Base-by-base conservation (phyloP, 2,329 filamentous ascomycete genomes). In the Mycocentrospora acerina region DNA sequence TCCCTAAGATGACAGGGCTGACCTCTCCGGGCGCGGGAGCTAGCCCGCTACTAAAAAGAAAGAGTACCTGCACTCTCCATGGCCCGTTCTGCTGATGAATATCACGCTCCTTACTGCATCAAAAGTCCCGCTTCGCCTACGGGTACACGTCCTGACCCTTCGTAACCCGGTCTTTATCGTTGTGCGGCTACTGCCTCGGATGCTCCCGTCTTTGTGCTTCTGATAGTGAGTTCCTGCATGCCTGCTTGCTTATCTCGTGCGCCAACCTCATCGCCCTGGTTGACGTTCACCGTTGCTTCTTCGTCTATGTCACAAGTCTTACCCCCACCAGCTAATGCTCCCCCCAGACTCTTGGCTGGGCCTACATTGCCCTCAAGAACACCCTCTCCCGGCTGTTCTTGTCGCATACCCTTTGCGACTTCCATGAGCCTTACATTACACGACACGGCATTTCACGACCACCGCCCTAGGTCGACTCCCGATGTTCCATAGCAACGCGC, bases 401-500 rank as follows among this genome's bases (percentile, higher is more conserved):
- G 26, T 26, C 29, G 15, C 44, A 24, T 34, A 40, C 36, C 33
- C 31, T 34, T 36, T 42, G 33, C 50, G 49, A 55, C 49, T 53
- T 63, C 59, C 53, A 67, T 67, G 64, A 59, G 57, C 59, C 53
- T 37, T 42, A 46, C 44, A 46, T 46, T 44, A 37, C 35, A 39
- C 42, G 17, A 29, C 32, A 53, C 53, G 46, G 46, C 46, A 46
- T 46, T 46, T 48, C 31, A 57, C 51, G 53, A 60, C 55, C 56
- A 52, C 35, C 39, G 37, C 40, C 32, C 32, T 34, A 46, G 59
- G 62, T 60, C 57, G 51, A 53, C 52, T 55, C 51, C 57, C 57
- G 46, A 67, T 67, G 64, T 67, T 64, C 60, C 58, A 57, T 60
- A 66, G 51, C 52, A 63, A 52, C 38, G 49, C 48, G 24, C 57